phyloP scores from a whole-genome alignment of 2,329 filamentous ascomycete species.

The Ascochyta pisi region DNA sequence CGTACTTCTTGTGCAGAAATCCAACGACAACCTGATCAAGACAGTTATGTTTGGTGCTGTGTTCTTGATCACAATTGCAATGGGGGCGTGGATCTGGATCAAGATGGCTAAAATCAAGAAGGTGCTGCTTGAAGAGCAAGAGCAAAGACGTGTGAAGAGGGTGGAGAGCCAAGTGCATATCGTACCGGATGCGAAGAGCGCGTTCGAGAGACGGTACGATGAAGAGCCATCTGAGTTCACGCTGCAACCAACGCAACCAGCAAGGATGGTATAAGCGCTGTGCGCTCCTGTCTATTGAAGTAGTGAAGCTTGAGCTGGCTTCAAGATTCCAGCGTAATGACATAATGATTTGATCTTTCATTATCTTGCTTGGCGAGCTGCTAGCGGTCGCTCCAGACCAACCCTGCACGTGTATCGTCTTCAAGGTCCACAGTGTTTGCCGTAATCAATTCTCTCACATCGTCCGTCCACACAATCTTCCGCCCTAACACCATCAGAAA shows the following conservation, averaged over 20 bases:
- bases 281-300: neutral
- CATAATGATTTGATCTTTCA: neutral
- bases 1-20: slow-evolving; percentile 40
- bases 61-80: slow-evolving; percentile 37
- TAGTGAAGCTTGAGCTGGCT: neutral
- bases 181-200: slow-evolving; percentile 28
- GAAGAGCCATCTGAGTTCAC: slow-evolving; percentile 27
- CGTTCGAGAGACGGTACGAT: slow-evolving; percentile 28
- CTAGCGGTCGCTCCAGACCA: slow-evolving; percentile 10
- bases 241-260: slow-evolving; percentile 31
- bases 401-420: slow-evolving; percentile 1
- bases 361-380: neutral
- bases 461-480: neutral
- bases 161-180: slow-evolving; percentile 18
- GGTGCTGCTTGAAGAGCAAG: slow-evolving; percentile 43
- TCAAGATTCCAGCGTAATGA: neutral
- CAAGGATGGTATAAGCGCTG: slow-evolving; percentile 27
- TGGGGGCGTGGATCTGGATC: slow-evolving; percentile 44
- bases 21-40: slow-evolving; percentile 33
- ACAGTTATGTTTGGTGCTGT: slow-evolving; percentile 42
- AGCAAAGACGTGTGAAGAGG: slow-evolving; percentile 28
- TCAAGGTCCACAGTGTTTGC: slow-evolving; percentile 6
- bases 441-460: neutral
- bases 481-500: neutral
- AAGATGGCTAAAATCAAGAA: slow-evolving; percentile 46